Evolutionary conservation across 345 rosid species (phyloP), one percentile per base, ranked within the genome.

Genomic region (Euphorbia peplus): DNA sequence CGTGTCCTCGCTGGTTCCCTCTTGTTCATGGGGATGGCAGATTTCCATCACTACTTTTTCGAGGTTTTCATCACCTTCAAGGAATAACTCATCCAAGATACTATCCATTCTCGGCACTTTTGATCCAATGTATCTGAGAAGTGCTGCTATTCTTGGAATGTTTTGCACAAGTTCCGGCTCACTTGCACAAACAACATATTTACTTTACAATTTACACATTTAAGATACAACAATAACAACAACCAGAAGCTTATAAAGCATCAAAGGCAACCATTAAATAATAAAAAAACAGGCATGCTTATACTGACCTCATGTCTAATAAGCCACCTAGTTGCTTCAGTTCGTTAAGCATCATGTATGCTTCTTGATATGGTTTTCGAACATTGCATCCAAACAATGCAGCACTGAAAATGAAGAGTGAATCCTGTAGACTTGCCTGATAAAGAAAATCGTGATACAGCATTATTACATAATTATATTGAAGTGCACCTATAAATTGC

Each of bases 381-480:
- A 48, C 18, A 19, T 44, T 11, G 18, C 18, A 28, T 39, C 37
- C 71, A n/a, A 52, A 24, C 19, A 16, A 63, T 41, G 66, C 76
- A 52, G 65, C 68, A 58, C 24, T 18, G 22, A 79, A 30, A 47
- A 26, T 44, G n/a, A 32, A 50, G 68, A 62, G 46, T 19, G 4
- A 19, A 60, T 69, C 64, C n/a, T 55, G 26, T 6, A 72, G 22
- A 2, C 60, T 58, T 47, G 15, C 71, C 82, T 79, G 59, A 19
- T 22, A 56, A 56, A 56, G 8, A 4, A 25, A n/a, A n/a, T n/a
- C n/a, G 58, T 5, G 11, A 22, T 62, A 51, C 26, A 16, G 8
- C 15, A 29, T 52, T 9, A 13, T 57, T 22, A 10, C 12, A 16
- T 21, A 55, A 12, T 52, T 51, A 24, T 30, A n/a, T n/a, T n/a